Conservation (phyloP, 768 basidiomycete genomes). For the Pulveroboletus sp. region DNA sequence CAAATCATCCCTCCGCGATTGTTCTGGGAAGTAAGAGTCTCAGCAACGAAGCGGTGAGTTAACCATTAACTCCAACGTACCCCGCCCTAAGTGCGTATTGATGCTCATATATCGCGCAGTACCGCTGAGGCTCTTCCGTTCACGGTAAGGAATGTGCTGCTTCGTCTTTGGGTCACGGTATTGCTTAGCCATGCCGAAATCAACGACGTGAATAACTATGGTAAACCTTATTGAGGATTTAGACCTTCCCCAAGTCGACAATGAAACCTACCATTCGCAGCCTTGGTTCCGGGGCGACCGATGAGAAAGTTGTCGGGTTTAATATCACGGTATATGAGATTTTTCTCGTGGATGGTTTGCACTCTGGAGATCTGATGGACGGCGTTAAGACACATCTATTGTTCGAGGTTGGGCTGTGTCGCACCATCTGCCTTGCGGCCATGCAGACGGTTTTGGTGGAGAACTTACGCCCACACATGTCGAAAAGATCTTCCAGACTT, state of each 20-base stretch:
- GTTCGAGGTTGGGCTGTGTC: constrained; percentile 15
- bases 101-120: constrained; percentile 99
- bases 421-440: constrained; percentile 95
- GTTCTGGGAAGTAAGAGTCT: constrained; percentile 44
- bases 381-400: constrained; percentile 2
- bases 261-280: constrained; percentile 58
- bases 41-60: constrained; percentile 1
- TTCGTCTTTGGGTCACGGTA: constrained; percentile 99
- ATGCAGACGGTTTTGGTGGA: constrained; percentile 98
- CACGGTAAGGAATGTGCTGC: constrained; percentile 98
- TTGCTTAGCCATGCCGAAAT: constrained; percentile 99
- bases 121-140: constrained; percentile 94
- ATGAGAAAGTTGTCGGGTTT: constrained; percentile 99
- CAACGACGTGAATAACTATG: constrained; percentile 86
- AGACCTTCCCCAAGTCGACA: not conserved
- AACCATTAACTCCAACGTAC: constrained; percentile 38
- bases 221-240: not conserved
- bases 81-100: constrained; percentile 96
- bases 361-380: constrained; percentile 76
- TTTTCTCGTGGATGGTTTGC: constrained; percentile 98
- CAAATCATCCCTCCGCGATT: constrained; percentile 92
- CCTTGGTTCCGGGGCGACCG: constrained; percentile 89
- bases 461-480: constrained; percentile 98
- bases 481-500: constrained; percentile 95
- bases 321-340: constrained; percentile 98